phyloP scores from a whole-genome alignment of 2,329 filamentous ascomycete genomes.

The Hymenoscyphus occultus region DNA sequence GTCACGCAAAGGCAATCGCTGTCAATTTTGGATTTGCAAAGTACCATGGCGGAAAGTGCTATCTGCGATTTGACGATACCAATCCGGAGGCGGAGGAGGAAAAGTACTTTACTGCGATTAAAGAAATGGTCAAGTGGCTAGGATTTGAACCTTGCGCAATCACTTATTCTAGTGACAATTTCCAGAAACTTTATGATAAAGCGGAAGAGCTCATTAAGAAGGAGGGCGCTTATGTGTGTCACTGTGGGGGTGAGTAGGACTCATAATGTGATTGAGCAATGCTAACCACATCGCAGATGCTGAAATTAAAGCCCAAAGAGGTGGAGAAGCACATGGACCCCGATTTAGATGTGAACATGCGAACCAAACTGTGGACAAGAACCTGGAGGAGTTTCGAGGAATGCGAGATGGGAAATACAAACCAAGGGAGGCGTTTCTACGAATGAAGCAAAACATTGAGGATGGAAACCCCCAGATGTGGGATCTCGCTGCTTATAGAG shows the following conservation, averaged over 20 bases:
- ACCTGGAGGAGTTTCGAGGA: conserved; percentile 76
- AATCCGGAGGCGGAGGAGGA: conserved; percentile 94
- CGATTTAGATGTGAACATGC: conserved; percentile 81
- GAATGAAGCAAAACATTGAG: conserved; percentile 88
- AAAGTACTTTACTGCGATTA: conserved; percentile 82
- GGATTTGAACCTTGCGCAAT: conserved; percentile 71
- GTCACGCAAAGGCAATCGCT: conserved; percentile 91
- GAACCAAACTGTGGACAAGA: conserved; percentile 69
- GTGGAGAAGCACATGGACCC: conserved; percentile 67
- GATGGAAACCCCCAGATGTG: conserved; percentile 93
- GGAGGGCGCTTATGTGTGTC: conserved; percentile 78
- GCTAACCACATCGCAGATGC: conserved; percentile 48
- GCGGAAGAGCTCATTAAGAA: conserved; percentile 78
- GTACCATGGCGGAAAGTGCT: conserved; percentile 71
- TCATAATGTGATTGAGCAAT: conserved; percentile 20
- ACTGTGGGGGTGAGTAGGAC: conserved; percentile 60
- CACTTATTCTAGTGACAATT: conserved; percentile 89
- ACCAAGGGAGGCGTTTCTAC: conserved; percentile 75
- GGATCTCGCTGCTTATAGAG: conserved; percentile 89
- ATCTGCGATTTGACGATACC: conserved; percentile 86
- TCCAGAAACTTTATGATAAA: conserved; percentile 77
- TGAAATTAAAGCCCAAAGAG: conserved; percentile 83
- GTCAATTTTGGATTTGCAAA: conserved; percentile 95
- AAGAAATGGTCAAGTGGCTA: conserved; percentile 84
- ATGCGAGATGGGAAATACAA: conserved; percentile 93